Evolutionary conservation across 1,284 basidiomycete species (phyloP).

Genomic region (Marasmius oreades): DNA sequence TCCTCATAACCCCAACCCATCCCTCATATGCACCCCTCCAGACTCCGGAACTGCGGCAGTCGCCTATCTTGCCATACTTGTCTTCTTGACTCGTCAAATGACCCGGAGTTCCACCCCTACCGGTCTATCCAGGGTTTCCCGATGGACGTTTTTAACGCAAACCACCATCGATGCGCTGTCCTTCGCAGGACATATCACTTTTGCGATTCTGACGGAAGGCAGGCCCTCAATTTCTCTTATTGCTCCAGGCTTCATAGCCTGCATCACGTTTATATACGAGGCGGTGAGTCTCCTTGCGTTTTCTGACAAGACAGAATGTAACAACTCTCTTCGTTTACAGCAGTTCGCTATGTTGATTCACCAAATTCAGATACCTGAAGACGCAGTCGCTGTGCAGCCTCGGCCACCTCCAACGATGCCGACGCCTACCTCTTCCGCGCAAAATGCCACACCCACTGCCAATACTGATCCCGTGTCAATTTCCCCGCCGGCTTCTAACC

Average conservation of each 20-base stretch:
- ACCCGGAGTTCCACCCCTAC: constrained; percentile 75
- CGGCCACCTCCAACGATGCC: constrained; percentile 16
- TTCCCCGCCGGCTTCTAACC: constrained; percentile 14
- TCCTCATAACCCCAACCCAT: constrained; percentile 4
- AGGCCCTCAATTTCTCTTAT: constrained; percentile 74
- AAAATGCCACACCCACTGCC: constrained; percentile 6
- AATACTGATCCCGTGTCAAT: constrained; percentile 9
- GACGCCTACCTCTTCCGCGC: constrained; percentile 14
- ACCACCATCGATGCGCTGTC: constrained; percentile 76
- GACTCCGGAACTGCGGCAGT: constrained; percentile 71
- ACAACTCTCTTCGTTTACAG: constrained; percentile 34
- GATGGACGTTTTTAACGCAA: constrained; percentile 79
- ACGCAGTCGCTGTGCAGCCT: constrained; percentile 24
- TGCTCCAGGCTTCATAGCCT: constrained; percentile 78
- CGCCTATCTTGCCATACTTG: constrained; percentile 65
- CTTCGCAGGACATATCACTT: constrained; percentile 82
- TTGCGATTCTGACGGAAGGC: constrained; percentile 80
- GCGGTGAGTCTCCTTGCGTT: constrained; percentile 38
- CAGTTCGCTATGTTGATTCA: constrained; percentile 80
- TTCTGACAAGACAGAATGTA: background rate
- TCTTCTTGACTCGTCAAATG: constrained; percentile 71
- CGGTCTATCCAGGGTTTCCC: constrained; percentile 72
- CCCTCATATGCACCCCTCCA: constrained; percentile 26
- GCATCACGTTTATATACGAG: constrained; percentile 68
- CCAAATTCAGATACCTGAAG: constrained; percentile 81